Conservation (phyloP, 495 filamentous ascomycete species). For the Evansstolkia leycettana region DNA sequence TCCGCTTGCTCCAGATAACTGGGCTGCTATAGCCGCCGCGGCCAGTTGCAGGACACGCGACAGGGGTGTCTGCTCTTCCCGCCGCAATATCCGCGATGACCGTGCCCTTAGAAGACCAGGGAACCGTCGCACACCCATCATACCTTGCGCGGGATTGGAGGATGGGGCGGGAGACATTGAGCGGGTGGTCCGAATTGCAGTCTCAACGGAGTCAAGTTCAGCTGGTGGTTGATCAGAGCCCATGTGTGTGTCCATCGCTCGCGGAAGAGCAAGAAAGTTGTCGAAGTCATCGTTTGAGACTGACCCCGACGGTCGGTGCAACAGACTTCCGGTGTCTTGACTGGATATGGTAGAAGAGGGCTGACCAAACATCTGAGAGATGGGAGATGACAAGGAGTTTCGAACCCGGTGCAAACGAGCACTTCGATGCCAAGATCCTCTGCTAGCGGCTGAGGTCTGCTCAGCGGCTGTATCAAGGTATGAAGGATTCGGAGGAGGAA, state of each 20-base stretch:
- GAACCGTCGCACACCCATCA: conserved; percentile 23
- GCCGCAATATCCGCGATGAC: conserved; percentile 35
- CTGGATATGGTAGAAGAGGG: conserved; percentile 11
- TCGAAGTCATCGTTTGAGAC: conserved; percentile 11
- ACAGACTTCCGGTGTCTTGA: conserved; percentile 7
- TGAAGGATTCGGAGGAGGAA: conserved; percentile 10
- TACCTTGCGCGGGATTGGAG: conserved; percentile 12
- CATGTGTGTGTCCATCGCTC: conserved; percentile 29
- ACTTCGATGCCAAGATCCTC: conserved; percentile 31
- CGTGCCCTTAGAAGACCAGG: conserved; percentile 34
- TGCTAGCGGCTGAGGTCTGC: conserved; percentile 16
- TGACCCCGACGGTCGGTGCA: conserved; percentile 11
- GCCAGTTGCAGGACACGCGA: conserved; percentile 46
- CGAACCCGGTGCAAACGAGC: conserved; percentile 30
- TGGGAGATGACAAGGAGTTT: conserved; percentile 31
- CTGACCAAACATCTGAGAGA: conserved; percentile 35
- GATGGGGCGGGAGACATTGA: conserved; percentile 14
- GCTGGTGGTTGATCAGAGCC: conserved; percentile 27
- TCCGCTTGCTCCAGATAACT: conserved; percentile 42
- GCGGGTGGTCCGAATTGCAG: conserved; percentile 12
- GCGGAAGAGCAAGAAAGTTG: conserved; percentile 18
- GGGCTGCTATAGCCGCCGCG: conserved; percentile 47
- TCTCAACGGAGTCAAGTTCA: conserved; percentile 33
- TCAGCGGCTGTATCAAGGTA: conserved; percentile 15
- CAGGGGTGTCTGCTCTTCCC: conserved; percentile 45